A percentile compares a stretch with the other conserved stretches of the same genome.
Conservation (phyloP, 1,139 yeast species). For the Lodderomyces metapsilosis region DNA sequence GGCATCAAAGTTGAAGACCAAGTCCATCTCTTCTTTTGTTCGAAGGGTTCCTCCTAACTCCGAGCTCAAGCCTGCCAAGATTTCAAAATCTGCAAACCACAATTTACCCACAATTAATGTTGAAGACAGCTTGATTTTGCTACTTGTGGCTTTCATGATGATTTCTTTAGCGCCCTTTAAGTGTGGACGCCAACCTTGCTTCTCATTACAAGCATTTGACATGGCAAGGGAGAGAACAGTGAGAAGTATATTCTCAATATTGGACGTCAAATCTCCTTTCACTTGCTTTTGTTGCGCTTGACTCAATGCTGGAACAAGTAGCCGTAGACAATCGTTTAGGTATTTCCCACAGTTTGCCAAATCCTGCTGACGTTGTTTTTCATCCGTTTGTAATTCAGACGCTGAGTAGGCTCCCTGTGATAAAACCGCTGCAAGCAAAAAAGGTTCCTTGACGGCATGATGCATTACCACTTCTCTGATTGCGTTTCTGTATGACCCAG, state of each 20-base stretch:
- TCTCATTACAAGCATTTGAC: slow-evolving; percentile 59
- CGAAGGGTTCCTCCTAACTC: slow-evolving; percentile 60
- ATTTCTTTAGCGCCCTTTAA: slow-evolving; percentile 65
- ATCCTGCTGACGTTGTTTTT: slow-evolving; percentile 24
- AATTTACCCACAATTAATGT: slow-evolving; percentile 55
- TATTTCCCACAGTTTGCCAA: slow-evolving; percentile 53
- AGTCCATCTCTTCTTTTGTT: slow-evolving; percentile 45
- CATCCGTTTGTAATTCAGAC: slow-evolving; percentile 26
- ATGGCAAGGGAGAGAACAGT: slow-evolving; percentile 63
- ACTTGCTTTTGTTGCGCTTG: slow-evolving; percentile 20
- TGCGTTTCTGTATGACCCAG: slow-evolving; percentile 42
- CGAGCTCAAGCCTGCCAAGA: slow-evolving; percentile 60
- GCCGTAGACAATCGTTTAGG: slow-evolving; percentile 52
- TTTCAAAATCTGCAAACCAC: slow-evolving; percentile 64
- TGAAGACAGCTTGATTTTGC: slow-evolving; percentile 24
- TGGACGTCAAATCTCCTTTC: slow-evolving; percentile 33
- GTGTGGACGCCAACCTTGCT: slow-evolving; percentile 69
- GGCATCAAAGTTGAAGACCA: slow-evolving; percentile 43
- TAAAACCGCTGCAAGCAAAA: slow-evolving; percentile 57
- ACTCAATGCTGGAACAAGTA: slow-evolving; percentile 41
- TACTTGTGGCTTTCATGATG: slow-evolving; percentile 42
- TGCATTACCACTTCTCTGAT: slow-evolving; percentile 56
- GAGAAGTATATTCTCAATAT: slow-evolving; percentile 60
- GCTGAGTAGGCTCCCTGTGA: slow-evolving; percentile 65
- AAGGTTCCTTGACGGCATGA: slow-evolving; percentile 55